Percentiles rank a stretch among this genome's conserved stretches.
phyloP scores from a whole-genome alignment of 2,329 filamentous ascomycete species.

The Capronia americana region DNA sequence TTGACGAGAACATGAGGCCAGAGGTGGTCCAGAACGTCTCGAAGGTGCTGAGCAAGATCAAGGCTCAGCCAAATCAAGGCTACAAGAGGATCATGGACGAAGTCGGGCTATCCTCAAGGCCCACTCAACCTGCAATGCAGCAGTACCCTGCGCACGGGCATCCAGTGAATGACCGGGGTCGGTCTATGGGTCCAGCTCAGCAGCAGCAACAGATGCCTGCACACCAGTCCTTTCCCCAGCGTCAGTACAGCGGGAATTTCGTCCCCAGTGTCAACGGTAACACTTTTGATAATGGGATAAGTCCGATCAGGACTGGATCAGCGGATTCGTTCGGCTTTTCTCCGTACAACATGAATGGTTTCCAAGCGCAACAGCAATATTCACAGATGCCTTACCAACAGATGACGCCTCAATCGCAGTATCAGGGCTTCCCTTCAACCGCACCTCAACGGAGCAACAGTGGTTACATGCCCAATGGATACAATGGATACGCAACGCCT shows the following conservation, averaged over 20 bases:
- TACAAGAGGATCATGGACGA: conserved; percentile 99
- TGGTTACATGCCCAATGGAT: conserved; percentile 51
- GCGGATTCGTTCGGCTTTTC: conserved; percentile 47
- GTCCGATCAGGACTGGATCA: conserved; percentile 48
- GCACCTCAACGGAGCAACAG: conserved; percentile 53
- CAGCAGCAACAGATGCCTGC: conserved; percentile 47
- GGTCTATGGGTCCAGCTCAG: conserved; percentile 52
- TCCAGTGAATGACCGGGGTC: conserved; percentile 50
- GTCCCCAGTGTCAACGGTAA: conserved; percentile 46
- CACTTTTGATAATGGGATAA: conserved; percentile 45
- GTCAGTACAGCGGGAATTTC: conserved; percentile 52
- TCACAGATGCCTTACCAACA: conserved; percentile 51
- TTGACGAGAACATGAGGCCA: conserved; percentile 85
- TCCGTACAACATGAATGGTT: conserved; percentile 47
- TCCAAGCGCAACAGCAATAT: conserved; percentile 45
- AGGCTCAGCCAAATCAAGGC: conserved; percentile 90
- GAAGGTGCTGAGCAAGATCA: conserved; percentile 84
- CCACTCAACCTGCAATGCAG: conserved; percentile 45
- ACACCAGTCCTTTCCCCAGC: conserved; percentile 44
- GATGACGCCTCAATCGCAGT: conserved; percentile 60
- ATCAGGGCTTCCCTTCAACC: conserved; percentile 60
- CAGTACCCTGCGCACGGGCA: conserved; percentile 48
- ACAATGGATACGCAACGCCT: conserved; percentile 51
- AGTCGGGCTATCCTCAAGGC: conserved; percentile 76
- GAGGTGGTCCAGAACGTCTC: conserved; percentile 93